Base-by-base conservation (phyloP, 2,329 filamentous ascomycete species). In the Ceratocystis cubensis region DNA sequence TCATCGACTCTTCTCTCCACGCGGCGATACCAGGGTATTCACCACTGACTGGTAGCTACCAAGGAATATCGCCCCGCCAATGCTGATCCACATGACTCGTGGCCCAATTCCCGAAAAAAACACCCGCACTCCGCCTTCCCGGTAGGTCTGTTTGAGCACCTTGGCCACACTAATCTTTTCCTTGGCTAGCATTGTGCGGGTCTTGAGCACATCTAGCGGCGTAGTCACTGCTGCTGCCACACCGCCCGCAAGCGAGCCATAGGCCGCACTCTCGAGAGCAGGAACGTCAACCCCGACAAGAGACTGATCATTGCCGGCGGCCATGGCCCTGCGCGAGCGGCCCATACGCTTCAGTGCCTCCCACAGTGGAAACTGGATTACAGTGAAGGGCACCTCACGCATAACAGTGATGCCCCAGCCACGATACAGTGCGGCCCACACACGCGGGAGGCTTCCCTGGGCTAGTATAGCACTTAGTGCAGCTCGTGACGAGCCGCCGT, bases 351-450 rank as follows among this genome's bases (percentile, higher is more conserved):
- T 97, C 81, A 97, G 83, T 3, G 82, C 85, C 77, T 99, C 94
- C 94, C 94, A 99, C 69, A 99, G 82, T 59, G 94, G 94, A 75
- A 99, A 99, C 76, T 99, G 94, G 69, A 99, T 88, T 8, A 96
- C 87, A 2, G 95, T 97, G 73, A 99, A 99, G 3, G 94, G 94
- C 69, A 99, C 92, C 79, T 99, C 94, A 68, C 94, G 85, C 78
- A 96, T 88, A 64, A 99, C 87, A 1, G 94, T 99, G 71, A 97
- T 91, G 20, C 85, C 84, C 82, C 91, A 96, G 1, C 95, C 94
- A 45, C 94, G 82, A 76, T 99, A 99, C 66, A 99, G 77, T 76
- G 96, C 92, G 69, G 83, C 79, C 81, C 89, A 86, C 61, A 97
- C 88, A 30, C 85, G 78, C 2, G 69, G 44, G 1, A 87, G 57